phyloP scores from a whole-genome alignment of 495 filamentous ascomycete genomes.

The Cetradonia linearis region DNA sequence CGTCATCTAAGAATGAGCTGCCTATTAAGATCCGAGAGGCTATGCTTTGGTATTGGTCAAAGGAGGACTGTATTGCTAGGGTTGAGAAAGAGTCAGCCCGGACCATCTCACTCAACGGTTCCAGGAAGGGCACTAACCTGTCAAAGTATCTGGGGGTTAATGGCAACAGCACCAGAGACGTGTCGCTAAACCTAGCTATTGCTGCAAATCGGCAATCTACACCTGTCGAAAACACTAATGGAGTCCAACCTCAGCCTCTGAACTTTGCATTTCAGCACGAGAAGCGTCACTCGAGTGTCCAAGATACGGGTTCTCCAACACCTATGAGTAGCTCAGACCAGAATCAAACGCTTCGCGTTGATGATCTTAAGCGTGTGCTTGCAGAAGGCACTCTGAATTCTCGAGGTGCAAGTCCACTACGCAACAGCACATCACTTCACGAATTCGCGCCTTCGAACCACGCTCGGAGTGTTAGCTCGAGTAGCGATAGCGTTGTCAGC shows the following conservation, averaged over 20 bases:
- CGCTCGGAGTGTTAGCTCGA: slow-evolving; percentile 25
- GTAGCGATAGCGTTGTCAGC: slow-evolving; percentile 50
- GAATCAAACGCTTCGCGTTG: slow-evolving; percentile 68
- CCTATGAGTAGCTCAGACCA: slow-evolving; percentile 47
- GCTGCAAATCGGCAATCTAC: slow-evolving; percentile 25
- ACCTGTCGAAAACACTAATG: slow-evolving; percentile 19
- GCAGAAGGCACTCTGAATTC: slow-evolving; percentile 39
- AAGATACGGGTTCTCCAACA: slow-evolving; percentile 39
- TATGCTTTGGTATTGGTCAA: slow-evolving; percentile 67
- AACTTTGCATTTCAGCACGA: slow-evolving; percentile 25
- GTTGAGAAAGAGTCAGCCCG: slow-evolving; percentile 57
- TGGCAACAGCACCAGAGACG: slow-evolving; percentile 31
- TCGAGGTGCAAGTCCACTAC: slow-evolving; percentile 26
- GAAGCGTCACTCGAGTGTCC: slow-evolving; percentile 34
- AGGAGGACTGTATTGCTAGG: slow-evolving; percentile 55
- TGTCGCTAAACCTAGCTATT: slow-evolving; percentile 25
- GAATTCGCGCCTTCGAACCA: slow-evolving; percentile 6
- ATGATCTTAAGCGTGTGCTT: slow-evolving; percentile 70
- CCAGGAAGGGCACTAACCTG: slow-evolving; percentile 50
- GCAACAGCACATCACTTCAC: slow-evolving; percentile 27
- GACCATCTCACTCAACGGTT: slow-evolving; percentile 61
- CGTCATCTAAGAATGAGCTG: slow-evolving; percentile 25
- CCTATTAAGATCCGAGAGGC: slow-evolving; percentile 54
- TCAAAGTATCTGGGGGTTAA: slow-evolving; percentile 47
- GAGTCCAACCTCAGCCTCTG: slow-evolving; percentile 16